Conservation (phyloP, 192 early-diverging fungal genomes). For the Coemansia sp. region DNA sequence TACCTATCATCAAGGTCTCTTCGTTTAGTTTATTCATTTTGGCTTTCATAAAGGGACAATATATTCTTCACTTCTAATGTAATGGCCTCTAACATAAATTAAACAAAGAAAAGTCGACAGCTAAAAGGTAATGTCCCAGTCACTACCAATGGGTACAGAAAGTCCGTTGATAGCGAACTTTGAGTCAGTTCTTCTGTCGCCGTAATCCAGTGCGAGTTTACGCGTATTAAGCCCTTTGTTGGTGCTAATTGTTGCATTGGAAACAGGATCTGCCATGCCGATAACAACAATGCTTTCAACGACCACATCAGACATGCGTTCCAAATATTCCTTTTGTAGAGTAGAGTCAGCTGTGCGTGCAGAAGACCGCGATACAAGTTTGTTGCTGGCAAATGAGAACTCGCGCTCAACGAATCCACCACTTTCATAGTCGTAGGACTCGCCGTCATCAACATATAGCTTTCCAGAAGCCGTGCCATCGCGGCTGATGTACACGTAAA, state of each 20-base stretch:
- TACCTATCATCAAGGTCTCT: too few relatives aligned
- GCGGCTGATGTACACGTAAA: slow-evolving; percentile 76
- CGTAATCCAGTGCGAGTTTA: not conserved
- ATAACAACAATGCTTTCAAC: not conserved
- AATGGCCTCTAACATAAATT: not conserved
- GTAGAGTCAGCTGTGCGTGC: not conserved
- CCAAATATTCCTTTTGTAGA: not conserved
- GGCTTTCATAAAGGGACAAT: too few relatives aligned
- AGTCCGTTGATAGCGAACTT: not conserved
- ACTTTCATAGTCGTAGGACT: slow-evolving; percentile 66
- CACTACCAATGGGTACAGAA: not conserved
- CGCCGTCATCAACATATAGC: slow-evolving; percentile 95
- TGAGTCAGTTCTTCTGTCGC: slow-evolving; percentile 1
- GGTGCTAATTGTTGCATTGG: not conserved
- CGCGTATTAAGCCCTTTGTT: not conserved
- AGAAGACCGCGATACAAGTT: slow-evolving; percentile 38
- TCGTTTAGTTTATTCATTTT: too few relatives aligned
- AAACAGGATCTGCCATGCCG: not conserved
- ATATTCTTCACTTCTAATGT: too few relatives aligned
- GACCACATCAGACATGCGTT: not conserved
- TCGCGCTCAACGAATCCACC: slow-evolving; percentile 69
- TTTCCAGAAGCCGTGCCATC: slow-evolving; percentile 68
- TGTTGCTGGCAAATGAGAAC: slow-evolving; percentile 23
- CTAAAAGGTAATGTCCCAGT: not conserved
- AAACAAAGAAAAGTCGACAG: not conserved